Conservation (phyloP, 2,329 filamentous ascomycete species). For the Trichoderma afroharzianum region DNA sequence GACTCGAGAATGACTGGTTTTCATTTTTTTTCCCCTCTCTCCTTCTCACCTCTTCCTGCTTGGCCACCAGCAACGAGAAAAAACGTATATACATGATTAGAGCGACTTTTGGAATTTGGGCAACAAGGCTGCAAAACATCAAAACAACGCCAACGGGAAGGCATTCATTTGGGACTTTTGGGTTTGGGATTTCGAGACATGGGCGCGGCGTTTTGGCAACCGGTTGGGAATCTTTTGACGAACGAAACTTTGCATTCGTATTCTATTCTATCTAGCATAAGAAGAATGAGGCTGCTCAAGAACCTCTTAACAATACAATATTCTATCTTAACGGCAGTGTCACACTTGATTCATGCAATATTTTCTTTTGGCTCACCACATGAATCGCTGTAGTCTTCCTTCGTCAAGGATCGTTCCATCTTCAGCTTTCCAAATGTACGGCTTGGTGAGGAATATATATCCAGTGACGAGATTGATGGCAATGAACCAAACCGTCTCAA, state of each 20-base stretch:
- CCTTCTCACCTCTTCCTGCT: neutral
- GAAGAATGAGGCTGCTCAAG: neutral
- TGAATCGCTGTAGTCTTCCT: constrained; percentile 68
- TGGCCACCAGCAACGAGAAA: neutral
- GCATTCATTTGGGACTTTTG: neutral
- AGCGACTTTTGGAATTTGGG: constrained; percentile 9
- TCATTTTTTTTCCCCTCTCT: neutral
- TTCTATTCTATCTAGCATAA: constrained; percentile 6
- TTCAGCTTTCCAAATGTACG: constrained; percentile 62
- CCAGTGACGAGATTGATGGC: constrained; percentile 63
- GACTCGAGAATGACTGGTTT: neutral
- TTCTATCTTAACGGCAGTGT: neutral
- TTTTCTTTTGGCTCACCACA: constrained; percentile 58
- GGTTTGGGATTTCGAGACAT: neutral
- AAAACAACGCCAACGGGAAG: neutral
- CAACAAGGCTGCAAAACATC: neutral
- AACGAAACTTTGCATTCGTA: neutral
- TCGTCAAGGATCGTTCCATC: constrained; percentile 51
- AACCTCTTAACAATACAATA: neutral
- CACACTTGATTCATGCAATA: neutral
- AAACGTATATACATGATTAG: constrained; percentile 16
- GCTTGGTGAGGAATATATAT: constrained; percentile 65
- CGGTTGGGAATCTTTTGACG: neutral
- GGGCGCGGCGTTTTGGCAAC: constrained; percentile 1
- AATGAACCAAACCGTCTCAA: constrained; percentile 69